Conservation (phyloP, 257 asterid species). For the Solanum stenotomum region DNA sequence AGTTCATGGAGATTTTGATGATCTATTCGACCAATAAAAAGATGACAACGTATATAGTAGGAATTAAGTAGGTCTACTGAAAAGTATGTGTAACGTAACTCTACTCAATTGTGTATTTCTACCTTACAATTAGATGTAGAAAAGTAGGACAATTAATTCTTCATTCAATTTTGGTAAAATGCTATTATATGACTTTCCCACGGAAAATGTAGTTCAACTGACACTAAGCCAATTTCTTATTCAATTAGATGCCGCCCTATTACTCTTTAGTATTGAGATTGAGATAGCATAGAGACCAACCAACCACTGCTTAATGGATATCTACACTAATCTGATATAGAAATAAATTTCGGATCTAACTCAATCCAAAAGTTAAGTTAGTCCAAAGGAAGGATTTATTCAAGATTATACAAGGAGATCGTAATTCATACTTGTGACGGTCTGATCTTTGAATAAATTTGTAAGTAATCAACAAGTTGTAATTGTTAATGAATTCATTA, state of each 20-base stretch:
- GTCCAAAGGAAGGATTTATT: too few relatives aligned
- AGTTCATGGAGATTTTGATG: not conserved
- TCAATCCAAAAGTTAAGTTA: not conserved
- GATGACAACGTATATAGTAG: not conserved
- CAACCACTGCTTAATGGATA: not conserved
- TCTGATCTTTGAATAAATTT: not conserved
- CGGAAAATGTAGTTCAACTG: not conserved
- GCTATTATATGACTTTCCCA: not conserved
- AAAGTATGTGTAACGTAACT: not conserved
- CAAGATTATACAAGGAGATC: not conserved
- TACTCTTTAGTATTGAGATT: not conserved
- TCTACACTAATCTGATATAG: not conserved
- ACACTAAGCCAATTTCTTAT: not conserved
- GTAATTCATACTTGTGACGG: not conserved
- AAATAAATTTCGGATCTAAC: rapidly evolving
- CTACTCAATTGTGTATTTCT: not conserved
- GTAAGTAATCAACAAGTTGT: not conserved
- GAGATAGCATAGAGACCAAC: not conserved
- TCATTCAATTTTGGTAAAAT: not conserved
- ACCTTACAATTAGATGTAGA: not conserved
- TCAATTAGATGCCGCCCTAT: not conserved
- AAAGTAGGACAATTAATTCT: not conserved
- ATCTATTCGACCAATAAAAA: not conserved
- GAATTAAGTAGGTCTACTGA: not conserved
- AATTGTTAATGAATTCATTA: not conserved